Evolutionary conservation across 179 eudicot genomes (phyloP).

Genomic region (Corrigiola litoralis): DNA sequence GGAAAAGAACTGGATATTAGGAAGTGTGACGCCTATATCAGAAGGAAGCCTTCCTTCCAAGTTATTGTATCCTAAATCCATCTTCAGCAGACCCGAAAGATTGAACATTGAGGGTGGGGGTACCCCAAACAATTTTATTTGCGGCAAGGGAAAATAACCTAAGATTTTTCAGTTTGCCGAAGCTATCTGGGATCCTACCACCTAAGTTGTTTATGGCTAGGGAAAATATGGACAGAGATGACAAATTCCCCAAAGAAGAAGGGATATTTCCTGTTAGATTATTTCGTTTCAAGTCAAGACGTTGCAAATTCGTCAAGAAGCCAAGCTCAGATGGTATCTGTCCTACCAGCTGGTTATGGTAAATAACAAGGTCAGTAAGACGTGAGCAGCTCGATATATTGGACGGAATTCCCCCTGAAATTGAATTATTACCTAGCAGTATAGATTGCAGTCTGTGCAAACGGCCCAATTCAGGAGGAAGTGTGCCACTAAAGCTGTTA

Average conservation of each 20-base stretch:
- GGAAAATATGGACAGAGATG: neutral
- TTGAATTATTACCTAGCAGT: neutral
- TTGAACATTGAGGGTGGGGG: constrained; percentile 14
- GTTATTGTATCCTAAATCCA: neutral
- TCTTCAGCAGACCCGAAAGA: neutral
- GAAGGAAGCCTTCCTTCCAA: constrained; percentile 29
- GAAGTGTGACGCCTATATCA: constrained; percentile 26
- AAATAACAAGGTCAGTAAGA: neutral
- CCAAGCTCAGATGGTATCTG: neutral
- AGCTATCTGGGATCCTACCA: constrained; percentile 15
- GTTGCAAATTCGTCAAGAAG: neutral
- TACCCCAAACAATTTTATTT: constrained; percentile 10
- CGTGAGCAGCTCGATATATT: constrained; percentile 7
- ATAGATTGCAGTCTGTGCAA: neutral
- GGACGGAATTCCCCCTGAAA: neutral
- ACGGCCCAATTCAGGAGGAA: neutral
- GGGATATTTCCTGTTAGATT: constrained; percentile 5
- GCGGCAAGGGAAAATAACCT: neutral
- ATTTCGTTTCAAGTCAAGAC: neutral
- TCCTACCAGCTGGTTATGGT: constrained; percentile 36
- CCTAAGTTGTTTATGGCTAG: neutral
- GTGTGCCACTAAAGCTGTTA: neutral
- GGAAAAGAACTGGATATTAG: constrained; percentile 1
- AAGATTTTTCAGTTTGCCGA: constrained; percentile 23
- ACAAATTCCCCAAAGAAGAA: constrained; percentile 15